These are phyloP conservation scores for Drechslerella dactyloides DNA, from an alignment of 2,329 filamentous ascomycete genomes.

Conservation along the genomic window DNA sequence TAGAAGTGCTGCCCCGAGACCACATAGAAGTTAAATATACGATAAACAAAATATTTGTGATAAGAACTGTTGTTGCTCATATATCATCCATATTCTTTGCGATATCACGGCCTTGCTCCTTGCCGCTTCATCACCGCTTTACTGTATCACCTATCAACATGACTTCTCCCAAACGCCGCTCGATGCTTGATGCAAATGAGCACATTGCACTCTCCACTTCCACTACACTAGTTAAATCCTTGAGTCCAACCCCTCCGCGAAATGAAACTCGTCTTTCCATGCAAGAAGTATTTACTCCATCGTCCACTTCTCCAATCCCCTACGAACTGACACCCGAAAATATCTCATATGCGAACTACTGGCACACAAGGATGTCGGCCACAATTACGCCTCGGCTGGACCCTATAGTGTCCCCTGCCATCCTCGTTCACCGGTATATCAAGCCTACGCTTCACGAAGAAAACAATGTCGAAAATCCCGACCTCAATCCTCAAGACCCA, in stretches of 20 bases:
- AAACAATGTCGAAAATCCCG: not conserved
- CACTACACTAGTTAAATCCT: not conserved
- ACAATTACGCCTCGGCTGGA: slow-evolving; percentile 4
- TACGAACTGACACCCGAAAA: too few species aligned
- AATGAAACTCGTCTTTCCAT: not conserved
- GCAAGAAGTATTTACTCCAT: too few species aligned
- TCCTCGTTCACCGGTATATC: slow-evolving; percentile 12
- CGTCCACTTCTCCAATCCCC: not conserved
- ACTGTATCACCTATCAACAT: slow-evolving; percentile 9
- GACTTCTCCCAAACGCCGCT: not conserved
- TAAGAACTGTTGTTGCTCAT: too few species aligned
- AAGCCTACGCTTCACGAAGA: not conserved
- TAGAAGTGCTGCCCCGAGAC: too few species aligned
- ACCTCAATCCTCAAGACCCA: not conserved
- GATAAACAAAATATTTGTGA: too few species aligned
- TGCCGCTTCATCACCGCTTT: slow-evolving; percentile 2
- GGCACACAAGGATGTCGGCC: not conserved
- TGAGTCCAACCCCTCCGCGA: not conserved
- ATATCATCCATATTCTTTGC: too few species aligned
- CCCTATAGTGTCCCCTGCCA: slow-evolving; percentile 11
- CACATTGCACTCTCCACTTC: not conserved
- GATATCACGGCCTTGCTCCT: slow-evolving; percentile 16
- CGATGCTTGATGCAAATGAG: not conserved
- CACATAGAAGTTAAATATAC: too few species aligned
- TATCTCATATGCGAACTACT: too few species aligned